These are phyloP conservation scores for Potentilla sterilis DNA, from an alignment of 306 rosid genomes.

Conservation along the genomic window DNA sequence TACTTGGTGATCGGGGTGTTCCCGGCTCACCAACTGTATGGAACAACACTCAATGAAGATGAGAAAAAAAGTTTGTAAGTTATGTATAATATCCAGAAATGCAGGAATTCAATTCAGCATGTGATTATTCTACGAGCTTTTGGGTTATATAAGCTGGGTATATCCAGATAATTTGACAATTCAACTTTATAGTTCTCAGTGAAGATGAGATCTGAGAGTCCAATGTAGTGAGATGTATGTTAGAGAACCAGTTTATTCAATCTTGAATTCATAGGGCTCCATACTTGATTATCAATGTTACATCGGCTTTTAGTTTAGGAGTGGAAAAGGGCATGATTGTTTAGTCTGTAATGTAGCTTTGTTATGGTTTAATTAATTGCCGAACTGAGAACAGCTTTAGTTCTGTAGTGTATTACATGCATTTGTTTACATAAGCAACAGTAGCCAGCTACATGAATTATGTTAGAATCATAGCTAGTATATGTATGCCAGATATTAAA, in stretches of 20 bases:
- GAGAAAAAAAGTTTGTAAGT: conserved; percentile 31
- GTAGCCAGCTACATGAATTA: not conserved
- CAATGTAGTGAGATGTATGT: no score
- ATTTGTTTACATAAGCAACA: not conserved
- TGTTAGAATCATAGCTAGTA: no score
- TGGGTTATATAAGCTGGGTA: conserved; percentile 14
- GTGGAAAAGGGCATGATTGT: not conserved
- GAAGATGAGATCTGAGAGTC: no score
- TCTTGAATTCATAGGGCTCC: no score
- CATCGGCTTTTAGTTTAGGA: no score
- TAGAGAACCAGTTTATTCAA: no score
- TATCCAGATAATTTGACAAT: no score
- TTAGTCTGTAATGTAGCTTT: not conserved
- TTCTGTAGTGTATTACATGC: not conserved
- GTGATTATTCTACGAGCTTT: conserved; percentile 26
- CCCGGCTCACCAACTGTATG: conserved; percentile 60
- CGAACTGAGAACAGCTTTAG: not conserved
- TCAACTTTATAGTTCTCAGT: no score
- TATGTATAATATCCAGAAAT: conserved; percentile 22
- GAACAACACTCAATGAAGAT: conserved; percentile 40
- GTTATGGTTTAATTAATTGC: not conserved
- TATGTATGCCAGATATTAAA: not conserved
- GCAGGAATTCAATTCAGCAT: conserved; percentile 16
- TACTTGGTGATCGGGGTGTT: conserved; percentile 89
- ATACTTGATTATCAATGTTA: no score